These are phyloP conservation scores for Stereum hirsutum DNA, from an alignment of 1,284 basidiomycete species.

Conservation along the genomic window DNA sequence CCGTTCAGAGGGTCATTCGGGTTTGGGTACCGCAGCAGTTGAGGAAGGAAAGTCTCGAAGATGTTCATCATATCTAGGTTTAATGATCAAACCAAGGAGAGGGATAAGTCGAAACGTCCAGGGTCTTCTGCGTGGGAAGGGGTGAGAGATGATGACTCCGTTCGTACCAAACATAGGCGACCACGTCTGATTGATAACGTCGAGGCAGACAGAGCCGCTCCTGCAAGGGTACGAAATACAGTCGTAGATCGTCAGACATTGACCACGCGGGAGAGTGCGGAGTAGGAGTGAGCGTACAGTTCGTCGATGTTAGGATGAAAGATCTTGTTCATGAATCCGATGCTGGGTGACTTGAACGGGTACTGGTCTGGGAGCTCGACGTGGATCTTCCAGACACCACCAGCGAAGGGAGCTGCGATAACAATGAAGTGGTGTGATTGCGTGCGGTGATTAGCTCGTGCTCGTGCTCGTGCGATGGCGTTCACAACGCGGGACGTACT, in stretches of 20 bases:
- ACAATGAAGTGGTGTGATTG: too few relatives aligned
- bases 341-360: conserved; percentile 97
- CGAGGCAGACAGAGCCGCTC: conserved; percentile 91
- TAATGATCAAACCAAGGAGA: too few relatives aligned
- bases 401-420: conserved; percentile 83
- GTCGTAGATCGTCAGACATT: neutral
- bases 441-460: too few relatives aligned
- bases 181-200: conserved; percentile 99
- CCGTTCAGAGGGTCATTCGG: conserved; percentile 97
- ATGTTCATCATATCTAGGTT: conserved; percentile 99
- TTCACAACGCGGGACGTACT: conserved; percentile 53
- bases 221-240: conserved; percentile 29
- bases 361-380: conserved; percentile 99
- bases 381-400: conserved; percentile 98
- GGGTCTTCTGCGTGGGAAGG: too few relatives aligned
- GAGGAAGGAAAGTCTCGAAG: conserved; percentile 96
- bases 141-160: too few relatives aligned
- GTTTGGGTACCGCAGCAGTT: conserved; percentile 95
- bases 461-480: too few relatives aligned
- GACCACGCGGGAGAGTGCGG: conserved; percentile 2
- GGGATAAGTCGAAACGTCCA: too few relatives aligned
- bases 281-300: conserved; percentile 43
- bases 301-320: conserved; percentile 99
- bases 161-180: conserved; percentile 92
- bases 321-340: conserved; percentile 99